Evolutionary conservation across 2,329 filamentous ascomycete genomes (phyloP), one percentile per base, ranked within the genome.

Genomic region (Paramyrothecium roridum): DNA sequence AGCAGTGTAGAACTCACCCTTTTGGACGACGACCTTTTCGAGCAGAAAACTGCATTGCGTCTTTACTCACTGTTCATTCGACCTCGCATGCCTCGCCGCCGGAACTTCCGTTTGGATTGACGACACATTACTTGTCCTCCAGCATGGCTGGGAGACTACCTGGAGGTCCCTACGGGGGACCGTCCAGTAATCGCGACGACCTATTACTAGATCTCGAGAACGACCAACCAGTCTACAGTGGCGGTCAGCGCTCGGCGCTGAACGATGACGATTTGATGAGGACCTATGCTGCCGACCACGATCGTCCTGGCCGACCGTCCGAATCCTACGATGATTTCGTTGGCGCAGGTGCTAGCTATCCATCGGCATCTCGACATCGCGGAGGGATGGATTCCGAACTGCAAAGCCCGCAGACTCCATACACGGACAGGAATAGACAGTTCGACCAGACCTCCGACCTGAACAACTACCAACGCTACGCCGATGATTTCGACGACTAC

Each of bases 321-420:
- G 86, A 93, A 52, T 96, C 92, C 56, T 97, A 97, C 74, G 93
- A 97, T 79, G 89, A 95, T 66, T 98, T 97, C 71, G 88, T 98
- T 59, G 93, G 93, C 60, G 86, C 80, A 51, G 77, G 78, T 60
- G 79, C 80, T 57, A 73, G 79, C 53, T 78, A 81, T 51, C 56
- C 64, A 37, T 70, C 78, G 21, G 71, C 78, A 49, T 72, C 73
- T 53, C 76, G 75, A 61, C 73, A 77, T 46, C 56, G 67, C 62
- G 56, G 68, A 64, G 52, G 67, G 59, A 57, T 70, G 65, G 58
- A 55, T 19, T 33, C 49, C n/a, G 13, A 30, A 13, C 23, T n/a
- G 19, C 49, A 37, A 16, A 33, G 49, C 20, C 49, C 23, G 17
- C 49, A 51, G 30, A 33, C 23, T 11, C 49, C 49, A 3, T 51